Evolutionary conservation across 805 yeast genomes (phyloP), one percentile per base, ranked within the genome.

Genomic region (Saturnispora diversa): DNA sequence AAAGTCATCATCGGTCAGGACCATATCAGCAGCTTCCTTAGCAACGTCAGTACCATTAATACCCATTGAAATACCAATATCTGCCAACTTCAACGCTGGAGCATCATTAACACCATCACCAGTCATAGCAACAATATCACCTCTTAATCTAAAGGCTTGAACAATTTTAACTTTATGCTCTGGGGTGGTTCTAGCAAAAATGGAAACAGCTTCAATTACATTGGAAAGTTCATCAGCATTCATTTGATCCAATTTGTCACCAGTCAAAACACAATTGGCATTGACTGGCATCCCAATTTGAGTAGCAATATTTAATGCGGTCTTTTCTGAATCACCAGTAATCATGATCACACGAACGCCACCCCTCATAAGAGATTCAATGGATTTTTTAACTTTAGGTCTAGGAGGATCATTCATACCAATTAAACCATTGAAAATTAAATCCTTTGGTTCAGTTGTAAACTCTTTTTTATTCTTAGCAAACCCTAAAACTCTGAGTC

Each of bases 381-480:
- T 74, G 2, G 96, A 83, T 37, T 70, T 66, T 36, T 75, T 72
- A 3, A 92, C 97, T 46, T 81, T 78, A 8, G 88, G 82, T 54
- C 98, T 76, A 43, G 99, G 99, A 8, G 99, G 99, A 63, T 92
- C 99, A 53, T 85, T 86, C 95, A 92, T 87, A 42, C 96, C 97
- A 48, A 86, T 70, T 33, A 92, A 63, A 10, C 99, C 99, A 49
- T 84, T 72, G 55, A 90, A 90, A 2, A 75, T 68, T 50, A 92
- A 68, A 21, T 75, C 80, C 0, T 68, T 51, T 11, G 88, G 82
- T 44, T 65, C 70, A 15, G 48, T 50, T 15, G 56, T 63, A 44
- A 63, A 62, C 13, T 61, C 54, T 43, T 56, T 66, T 46, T 50
- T 52, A 40, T 70, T 66, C 46, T 70, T 74, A 4, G 92, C 95